Conservation (phyloP, 2,329 filamentous ascomycete species). For the Cordyceps cicadae region DNA sequence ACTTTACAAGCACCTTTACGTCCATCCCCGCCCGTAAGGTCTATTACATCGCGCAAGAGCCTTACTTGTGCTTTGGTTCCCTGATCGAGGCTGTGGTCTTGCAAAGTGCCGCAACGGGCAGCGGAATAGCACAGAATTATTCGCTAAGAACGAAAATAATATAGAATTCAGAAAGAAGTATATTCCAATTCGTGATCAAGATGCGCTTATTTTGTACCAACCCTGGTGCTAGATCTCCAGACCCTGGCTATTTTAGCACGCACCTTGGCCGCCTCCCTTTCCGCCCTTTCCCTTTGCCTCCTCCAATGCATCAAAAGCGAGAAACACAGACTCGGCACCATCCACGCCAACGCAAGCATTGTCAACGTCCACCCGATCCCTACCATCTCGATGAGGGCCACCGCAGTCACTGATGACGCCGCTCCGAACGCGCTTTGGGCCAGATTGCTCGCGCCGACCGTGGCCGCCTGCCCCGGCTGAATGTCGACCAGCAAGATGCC, state of each 20-base stretch:
- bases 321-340: background rate
- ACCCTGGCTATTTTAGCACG: background rate
- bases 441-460: background rate
- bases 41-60: too few species aligned
- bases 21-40: too few species aligned
- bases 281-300: background rate
- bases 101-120: too few species aligned
- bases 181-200: too few species aligned
- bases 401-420: background rate
- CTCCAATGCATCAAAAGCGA: background rate
- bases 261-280: background rate
- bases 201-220: background rate
- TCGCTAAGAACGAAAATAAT: too few species aligned
- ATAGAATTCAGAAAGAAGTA: too few species aligned
- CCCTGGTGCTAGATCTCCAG: background rate
- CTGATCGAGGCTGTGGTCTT: too few species aligned
- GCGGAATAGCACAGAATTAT: too few species aligned
- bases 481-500: background rate
- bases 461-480: background rate
- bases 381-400: background rate
- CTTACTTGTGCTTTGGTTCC: too few species aligned
- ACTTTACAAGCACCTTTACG: too few species aligned
- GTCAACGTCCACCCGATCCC: background rate
- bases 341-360: background rate
- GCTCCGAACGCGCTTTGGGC: background rate